These are phyloP conservation scores for Citrus cavaleriei DNA, from an alignment of 345 rosid genomes.

Conservation along the genomic window DNA sequence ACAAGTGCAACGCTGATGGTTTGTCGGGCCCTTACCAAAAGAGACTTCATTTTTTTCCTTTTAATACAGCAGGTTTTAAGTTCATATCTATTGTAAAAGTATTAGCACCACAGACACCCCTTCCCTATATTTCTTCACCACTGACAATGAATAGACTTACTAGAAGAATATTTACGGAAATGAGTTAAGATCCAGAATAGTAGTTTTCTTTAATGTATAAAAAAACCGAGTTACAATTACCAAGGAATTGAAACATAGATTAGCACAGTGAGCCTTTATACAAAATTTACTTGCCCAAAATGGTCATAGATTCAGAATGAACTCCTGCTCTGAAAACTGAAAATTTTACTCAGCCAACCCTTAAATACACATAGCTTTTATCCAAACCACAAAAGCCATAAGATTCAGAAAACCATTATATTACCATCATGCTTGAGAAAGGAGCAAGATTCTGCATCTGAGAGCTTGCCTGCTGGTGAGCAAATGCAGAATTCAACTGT, in stretches of 20 bases:
- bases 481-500: slow-evolving; percentile 56
- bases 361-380: background rate
- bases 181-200: background rate
- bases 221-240: background rate
- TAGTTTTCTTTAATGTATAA: background rate
- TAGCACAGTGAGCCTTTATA: background rate
- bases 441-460: slow-evolving; percentile 64
- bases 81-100: background rate
- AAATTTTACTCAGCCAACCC: background rate
- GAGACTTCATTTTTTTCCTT: background rate
- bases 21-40: background rate
- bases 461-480: slow-evolving; percentile 52
- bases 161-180: background rate
- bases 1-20: background rate
- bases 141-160: background rate
- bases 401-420: background rate
- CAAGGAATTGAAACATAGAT: background rate
- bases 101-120: background rate
- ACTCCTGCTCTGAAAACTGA: background rate
- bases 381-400: background rate
- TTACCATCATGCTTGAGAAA: slow-evolving; percentile 84
- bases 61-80: background rate
- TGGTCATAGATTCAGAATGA: background rate
- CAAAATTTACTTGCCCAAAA: background rate
- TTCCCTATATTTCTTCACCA: background rate